Evolutionary conservation across 306 rosid species (phyloP), one percentile per base, ranked within the genome.

Genomic region (Trifolium pratense): DNA sequence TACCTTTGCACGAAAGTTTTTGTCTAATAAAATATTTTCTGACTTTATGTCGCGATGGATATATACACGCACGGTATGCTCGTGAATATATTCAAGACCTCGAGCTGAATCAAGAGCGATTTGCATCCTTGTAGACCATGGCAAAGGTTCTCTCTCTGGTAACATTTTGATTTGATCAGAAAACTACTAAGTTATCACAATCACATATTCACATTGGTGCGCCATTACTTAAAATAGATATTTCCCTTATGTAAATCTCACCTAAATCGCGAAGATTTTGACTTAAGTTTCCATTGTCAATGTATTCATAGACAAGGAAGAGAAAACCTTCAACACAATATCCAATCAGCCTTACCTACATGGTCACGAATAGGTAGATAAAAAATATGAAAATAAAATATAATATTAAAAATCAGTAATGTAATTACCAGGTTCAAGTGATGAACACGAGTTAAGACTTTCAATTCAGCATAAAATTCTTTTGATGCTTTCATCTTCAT

Each of bases 341-440:
- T 55, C 98, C 98, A 37, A 93, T 93, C 88, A 93, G 82, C 26
- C 92, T 89, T 86, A 93, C 98, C 98, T 53, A 48, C 9, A 48
- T n/a, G 55, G 18, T n/a, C 10, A 48, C 49, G 13, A 48, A n/a
- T 16, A 48, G 21, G 9, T 16, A n/a, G 9, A n/a, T 2, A 48
- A 15, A 43, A 43, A 43, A 13, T 43, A 3, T 0, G 16, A 43
- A 43, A 43, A 14, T 43, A 3, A 43, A 43, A 43, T n/a, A 43
- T 43, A 43, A 43, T 43, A 3, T 1, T 43, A 43, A 5, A 43
- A 43, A 43, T 12, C 16, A 43, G 49, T 42, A 42, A 43, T 12
- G 6, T 13, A 43, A 43, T 43, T 43, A 92, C 97, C 97, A 92
- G 78, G 81, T 92, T 92, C 82, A 89, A 84, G 85, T 92, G 97